phyloP scores from a whole-genome alignment of 352 stramenopile species.

The Pythium volutum region DNA sequence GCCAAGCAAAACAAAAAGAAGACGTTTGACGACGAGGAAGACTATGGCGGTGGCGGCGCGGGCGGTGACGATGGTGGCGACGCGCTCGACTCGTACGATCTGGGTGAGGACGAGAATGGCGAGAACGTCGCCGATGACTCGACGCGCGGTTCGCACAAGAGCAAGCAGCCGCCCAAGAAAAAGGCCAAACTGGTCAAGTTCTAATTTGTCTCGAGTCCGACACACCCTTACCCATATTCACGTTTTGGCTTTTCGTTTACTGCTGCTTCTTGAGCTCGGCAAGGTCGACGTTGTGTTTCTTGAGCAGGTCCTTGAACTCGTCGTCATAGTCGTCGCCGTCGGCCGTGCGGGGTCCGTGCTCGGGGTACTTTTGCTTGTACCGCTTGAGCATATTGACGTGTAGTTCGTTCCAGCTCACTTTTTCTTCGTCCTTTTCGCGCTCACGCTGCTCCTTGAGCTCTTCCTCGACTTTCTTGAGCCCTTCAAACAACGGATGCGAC shows the following conservation, averaged over 20 bases:
- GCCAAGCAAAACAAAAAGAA: constrained; percentile 76
- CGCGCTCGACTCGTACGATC: constrained; percentile 46
- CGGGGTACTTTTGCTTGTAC: constrained; percentile 80
- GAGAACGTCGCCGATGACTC: constrained; percentile 27
- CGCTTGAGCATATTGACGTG: constrained; percentile 63
- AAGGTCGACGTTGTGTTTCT: constrained; percentile 73
- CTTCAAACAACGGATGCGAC: constrained; percentile 63
- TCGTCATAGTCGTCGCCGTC: constrained; percentile 77
- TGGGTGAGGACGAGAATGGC: constrained; percentile 34
- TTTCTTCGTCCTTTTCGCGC: constrained; percentile 37
- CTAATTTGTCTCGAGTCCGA: constrained; percentile 6
- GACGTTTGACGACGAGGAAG: constrained; percentile 66
- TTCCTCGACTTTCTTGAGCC: constrained; percentile 68
- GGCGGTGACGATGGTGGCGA: constrained; percentile 37
- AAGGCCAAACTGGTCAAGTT: constrained; percentile 25
- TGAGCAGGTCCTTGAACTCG: constrained; percentile 79
- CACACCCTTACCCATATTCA: constrained; percentile 17
- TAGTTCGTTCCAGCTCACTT: constrained; percentile 82
- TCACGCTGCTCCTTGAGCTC: constrained; percentile 60
- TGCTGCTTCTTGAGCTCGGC: constrained; percentile 49
- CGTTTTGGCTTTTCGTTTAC: not conserved
- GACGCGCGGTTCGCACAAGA: constrained; percentile 21
- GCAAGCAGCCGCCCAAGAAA: constrained; percentile 13
- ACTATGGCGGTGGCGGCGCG: constrained; percentile 68
- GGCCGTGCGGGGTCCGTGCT: constrained; percentile 44